These are phyloP conservation scores for Apiospora sp. DNA, from an alignment of 2,329 filamentous ascomycete species.

Conservation along the genomic window DNA sequence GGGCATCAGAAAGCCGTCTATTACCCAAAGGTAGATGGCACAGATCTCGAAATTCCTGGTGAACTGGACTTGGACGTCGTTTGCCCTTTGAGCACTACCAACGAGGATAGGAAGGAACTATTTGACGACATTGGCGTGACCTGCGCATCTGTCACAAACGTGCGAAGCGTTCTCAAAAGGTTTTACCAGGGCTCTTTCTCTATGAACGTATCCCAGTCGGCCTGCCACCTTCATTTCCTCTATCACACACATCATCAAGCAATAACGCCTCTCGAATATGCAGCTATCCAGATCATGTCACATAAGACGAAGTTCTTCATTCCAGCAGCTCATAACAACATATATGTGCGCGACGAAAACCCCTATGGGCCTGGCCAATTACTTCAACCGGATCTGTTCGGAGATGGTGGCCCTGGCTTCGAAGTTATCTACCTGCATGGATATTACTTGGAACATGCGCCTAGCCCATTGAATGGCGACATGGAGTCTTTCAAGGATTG, in stretches of 20 bases:
- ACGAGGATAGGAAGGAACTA: neutral
- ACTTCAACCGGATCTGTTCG: neutral
- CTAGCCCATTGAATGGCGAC: neutral
- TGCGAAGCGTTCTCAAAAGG: neutral
- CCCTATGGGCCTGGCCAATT: neutral
- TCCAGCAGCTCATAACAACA: neutral
- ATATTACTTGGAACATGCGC: neutral
- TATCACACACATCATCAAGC: neutral
- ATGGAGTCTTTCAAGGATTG: neutral
- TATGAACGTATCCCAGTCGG: neutral
- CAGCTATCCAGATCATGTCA: neutral
- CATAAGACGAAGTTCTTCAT: neutral
- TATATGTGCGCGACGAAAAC: neutral
- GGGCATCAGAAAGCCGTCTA: neutral
- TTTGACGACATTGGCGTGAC: neutral
- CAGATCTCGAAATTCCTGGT: neutral
- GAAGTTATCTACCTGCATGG: neutral
- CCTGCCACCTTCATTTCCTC: neutral
- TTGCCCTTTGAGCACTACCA: neutral
- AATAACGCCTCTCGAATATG: neutral
- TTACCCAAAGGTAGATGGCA: neutral
- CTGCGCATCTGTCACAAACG: neutral
- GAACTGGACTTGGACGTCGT: slow-evolving; percentile 3
- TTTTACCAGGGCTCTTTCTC: neutral
- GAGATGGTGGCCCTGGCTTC: neutral